Evolutionary conservation across 495 filamentous ascomycete species (phyloP), one percentile per base, ranked within the genome.

Genomic region (Filosporella fistucella): DNA sequence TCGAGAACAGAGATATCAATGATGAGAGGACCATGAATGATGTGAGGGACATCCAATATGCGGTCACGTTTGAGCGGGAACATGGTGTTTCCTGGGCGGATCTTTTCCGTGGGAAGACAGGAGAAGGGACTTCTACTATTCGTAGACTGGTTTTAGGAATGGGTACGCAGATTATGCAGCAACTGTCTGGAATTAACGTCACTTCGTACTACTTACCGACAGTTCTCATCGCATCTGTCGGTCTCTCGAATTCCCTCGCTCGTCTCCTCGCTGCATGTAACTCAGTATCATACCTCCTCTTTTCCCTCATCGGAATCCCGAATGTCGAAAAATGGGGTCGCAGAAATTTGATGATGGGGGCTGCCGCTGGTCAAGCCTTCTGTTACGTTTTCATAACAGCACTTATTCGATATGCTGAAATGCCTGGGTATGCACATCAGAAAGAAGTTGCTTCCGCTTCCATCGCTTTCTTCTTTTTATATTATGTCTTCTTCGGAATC

Each of bases 361-460:
- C 71, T 0, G 72, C 74, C 4, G 63, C 61, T 16, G 72, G 75
- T n/a, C 76, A 79, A 54, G 62, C 65, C 24, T 62, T 69, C 49
- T 80, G 75, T 53, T 82, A 77, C 56, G 46, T 78, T 16, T 61
- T 82, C 41, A 78, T 84, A 29, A 80, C 78, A 0, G 62, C 79
- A 40, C 55, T 80, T 3, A 60, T 84, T 3, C 57, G 67, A 0
- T 74, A 67, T 39, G 59, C 64, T 0, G 68, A 76, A 45, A 58
- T 65, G 34, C 45, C 51, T 10, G 44, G 44, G 11, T 47, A 47
- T 16, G 17, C 8, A 8, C 12, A 55, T 12, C 24, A 49, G 20
- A 52, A 55, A 22, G 35, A 65, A 43, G 59, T 65, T 7, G 58
- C 65, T 11, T 56, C 59, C 6, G 67, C 62, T 3, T 63, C 63